These are phyloP conservation scores for Synchytrium microbalum DNA, from an alignment of 371 early-diverging fungal species.

Conservation along the genomic window DNA sequence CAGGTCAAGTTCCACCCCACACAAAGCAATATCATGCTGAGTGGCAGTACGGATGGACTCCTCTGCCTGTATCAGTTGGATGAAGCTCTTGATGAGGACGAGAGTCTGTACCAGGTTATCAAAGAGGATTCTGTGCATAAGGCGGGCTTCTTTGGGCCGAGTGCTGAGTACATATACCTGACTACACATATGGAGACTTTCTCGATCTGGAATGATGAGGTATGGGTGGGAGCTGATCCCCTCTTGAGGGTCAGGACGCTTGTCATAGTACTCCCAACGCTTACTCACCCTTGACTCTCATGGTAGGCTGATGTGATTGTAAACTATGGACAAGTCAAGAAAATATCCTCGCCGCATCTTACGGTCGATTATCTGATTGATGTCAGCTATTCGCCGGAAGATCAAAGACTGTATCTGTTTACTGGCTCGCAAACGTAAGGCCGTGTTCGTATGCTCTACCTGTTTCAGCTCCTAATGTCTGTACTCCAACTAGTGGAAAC, in stretches of 20 bases:
- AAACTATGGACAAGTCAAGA: slow-evolving; percentile 74
- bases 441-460: background rate
- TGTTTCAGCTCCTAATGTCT: background rate
- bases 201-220: slow-evolving; percentile 47
- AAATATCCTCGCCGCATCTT: slow-evolving; percentile 15
- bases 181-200: slow-evolving; percentile 85
- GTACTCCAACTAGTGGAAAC: slow-evolving; percentile 19
- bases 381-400: slow-evolving; percentile 59
- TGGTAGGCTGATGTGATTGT: slow-evolving; percentile 49
- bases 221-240: background rate
- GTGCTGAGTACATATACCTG: slow-evolving; percentile 73
- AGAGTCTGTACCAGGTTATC: slow-evolving; percentile 70
- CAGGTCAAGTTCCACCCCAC: slow-evolving; percentile 68
- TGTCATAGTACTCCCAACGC: background rate
- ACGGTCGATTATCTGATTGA: slow-evolving; percentile 77
- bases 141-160: slow-evolving; percentile 84
- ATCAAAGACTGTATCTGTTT: slow-evolving; percentile 68
- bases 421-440: slow-evolving; percentile 69
- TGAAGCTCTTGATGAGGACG: slow-evolving; percentile 70
- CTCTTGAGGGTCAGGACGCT: slow-evolving; percentile 22
- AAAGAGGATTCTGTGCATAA: slow-evolving; percentile 73
- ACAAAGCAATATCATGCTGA: slow-evolving; percentile 30
- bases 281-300: slow-evolving; percentile 3
- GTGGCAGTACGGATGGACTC: slow-evolving; percentile 35
- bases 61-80: background rate